Percentiles rank a stretch among this genome's conserved stretches.
Conservation (phyloP, 1,284 basidiomycete species). For the Paramarasmius palmivorus region DNA sequence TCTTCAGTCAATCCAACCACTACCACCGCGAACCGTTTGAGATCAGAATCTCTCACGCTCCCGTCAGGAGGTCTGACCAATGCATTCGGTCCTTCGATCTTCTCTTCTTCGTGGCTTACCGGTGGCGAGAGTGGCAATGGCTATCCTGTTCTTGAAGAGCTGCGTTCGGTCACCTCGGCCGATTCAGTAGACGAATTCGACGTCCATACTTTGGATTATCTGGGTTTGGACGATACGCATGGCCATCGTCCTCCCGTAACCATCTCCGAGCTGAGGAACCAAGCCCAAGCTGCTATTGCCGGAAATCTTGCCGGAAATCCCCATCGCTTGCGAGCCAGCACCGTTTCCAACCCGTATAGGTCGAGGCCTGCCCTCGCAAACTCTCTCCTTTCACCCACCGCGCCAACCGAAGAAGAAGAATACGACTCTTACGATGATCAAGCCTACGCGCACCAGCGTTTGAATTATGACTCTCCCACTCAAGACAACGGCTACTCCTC, state of each 20-base stretch:
- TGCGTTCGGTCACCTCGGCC: slow-evolving; percentile 75
- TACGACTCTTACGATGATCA: slow-evolving; percentile 60
- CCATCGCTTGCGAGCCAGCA: slow-evolving; percentile 82
- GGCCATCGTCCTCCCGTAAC: slow-evolving; percentile 63
- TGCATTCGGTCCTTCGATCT: slow-evolving; percentile 85
- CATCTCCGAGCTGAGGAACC: slow-evolving; percentile 81
- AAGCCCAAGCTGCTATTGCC: slow-evolving; percentile 86
- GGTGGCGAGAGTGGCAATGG: slow-evolving; percentile 57
- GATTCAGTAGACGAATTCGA: slow-evolving; percentile 88
- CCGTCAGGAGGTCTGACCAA: slow-evolving; percentile 79
- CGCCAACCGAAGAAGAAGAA: slow-evolving; percentile 71
- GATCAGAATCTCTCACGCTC: slow-evolving; percentile 87
- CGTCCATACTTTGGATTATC: slow-evolving; percentile 92
- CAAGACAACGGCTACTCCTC: slow-evolving; percentile 52
- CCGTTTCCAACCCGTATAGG: slow-evolving; percentile 84
- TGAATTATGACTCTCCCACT: slow-evolving; percentile 60
- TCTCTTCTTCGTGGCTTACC: slow-evolving; percentile 85
- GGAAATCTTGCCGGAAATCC: slow-evolving; percentile 74
- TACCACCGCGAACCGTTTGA: slow-evolving; percentile 74
- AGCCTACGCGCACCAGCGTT: slow-evolving; percentile 50
- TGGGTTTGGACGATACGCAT: slow-evolving; percentile 82
- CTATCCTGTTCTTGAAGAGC: slow-evolving; percentile 71
- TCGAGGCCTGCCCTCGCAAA: slow-evolving; percentile 55
- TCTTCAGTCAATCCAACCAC: slow-evolving; percentile 56
- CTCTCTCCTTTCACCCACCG: slow-evolving; percentile 61